Evolutionary conservation across 352 stramenopile genomes (phyloP).

Genomic region (Thalassiosira livingstoniorum): DNA sequence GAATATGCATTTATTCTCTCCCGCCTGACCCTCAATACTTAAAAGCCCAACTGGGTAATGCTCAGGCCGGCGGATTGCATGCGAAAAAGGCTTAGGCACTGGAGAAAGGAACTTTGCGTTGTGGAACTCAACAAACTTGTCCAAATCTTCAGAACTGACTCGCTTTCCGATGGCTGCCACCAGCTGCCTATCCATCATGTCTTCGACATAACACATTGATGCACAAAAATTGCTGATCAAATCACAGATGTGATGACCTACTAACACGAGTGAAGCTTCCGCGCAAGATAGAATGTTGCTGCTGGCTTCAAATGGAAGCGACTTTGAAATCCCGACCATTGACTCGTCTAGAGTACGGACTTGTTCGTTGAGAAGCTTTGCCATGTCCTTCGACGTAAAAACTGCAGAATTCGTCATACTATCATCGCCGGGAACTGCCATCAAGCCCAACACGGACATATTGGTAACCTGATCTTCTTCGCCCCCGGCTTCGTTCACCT

Average conservation of each 20-base stretch:
- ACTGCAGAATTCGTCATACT: slow-evolving; percentile 12
- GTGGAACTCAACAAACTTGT: slow-evolving; percentile 75
- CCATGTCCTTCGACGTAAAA: slow-evolving; percentile 26
- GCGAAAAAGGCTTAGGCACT: slow-evolving; percentile 67
- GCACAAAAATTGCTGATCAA: slow-evolving; percentile 34
- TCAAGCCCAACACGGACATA: neutral
- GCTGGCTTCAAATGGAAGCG: slow-evolving; percentile 6
- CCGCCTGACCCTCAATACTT: slow-evolving; percentile 48
- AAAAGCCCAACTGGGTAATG: slow-evolving; percentile 70
- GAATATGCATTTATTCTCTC: slow-evolving; percentile 49
- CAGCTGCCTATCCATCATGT: slow-evolving; percentile 73
- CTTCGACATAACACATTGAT: slow-evolving; percentile 67
- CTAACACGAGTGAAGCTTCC: slow-evolving; percentile 27
- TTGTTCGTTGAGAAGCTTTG: slow-evolving; percentile 50
- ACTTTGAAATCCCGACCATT: slow-evolving; percentile 13
- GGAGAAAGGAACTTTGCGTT: slow-evolving; percentile 58
- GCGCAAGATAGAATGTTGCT: slow-evolving; percentile 17
- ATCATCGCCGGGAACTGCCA: neutral
- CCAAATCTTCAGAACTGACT: slow-evolving; percentile 66
- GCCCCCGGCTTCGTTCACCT: slow-evolving; percentile 39
- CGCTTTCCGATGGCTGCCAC: slow-evolving; percentile 72
- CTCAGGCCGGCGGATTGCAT: slow-evolving; percentile 61
- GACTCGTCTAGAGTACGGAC: slow-evolving; percentile 27
- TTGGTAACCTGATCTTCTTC: neutral
- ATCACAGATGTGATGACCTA: slow-evolving; percentile 29